Base-by-base conservation (phyloP, 306 rosid species). In the Acacia confusa region DNA sequence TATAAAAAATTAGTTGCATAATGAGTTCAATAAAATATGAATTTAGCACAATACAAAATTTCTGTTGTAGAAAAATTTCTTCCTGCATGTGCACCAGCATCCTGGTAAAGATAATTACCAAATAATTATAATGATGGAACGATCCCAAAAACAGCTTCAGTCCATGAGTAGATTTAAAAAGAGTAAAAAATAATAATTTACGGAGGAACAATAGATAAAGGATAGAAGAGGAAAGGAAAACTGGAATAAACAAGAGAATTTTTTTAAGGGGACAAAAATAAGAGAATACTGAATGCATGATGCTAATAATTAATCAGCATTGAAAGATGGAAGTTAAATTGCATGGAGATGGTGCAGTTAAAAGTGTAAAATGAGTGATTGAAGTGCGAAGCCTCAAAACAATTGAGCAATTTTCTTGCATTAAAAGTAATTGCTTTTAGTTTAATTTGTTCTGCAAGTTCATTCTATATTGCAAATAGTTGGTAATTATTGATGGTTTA, bases 401-500 rank as follows among this genome's bases (percentile, higher is more conserved):
- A 64, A 32, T 34, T 17, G 38, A 17, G 45, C 45, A 10, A 16
- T 52, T 3, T 68, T 40, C 14, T 52, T 52, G 13, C 36, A 11
- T 74, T 20, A 28, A 19, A 74, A 74, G 3, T 61, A 45, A 14
- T 78, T 83, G 45, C 38, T 61, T 48, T 73, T 76, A 40, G 3
- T 27, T 43, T 57, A 38, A 10, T 40, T 43, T 41, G 48, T 52
- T 47, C 12, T 19, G 14, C 48, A 50, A n/a, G 57, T 66, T 65
- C 11, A 44, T 38, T 74, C 6, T 75, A 44, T 74, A 52, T 22
- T 17, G 47, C 48, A 28, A 25, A 70, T 70, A 75, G 74, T 68
- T 80, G 70, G 45, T 70, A 60, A 66, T 41, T 79, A 72, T 58
- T 69, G 66, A 71, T 78, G 40, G 41, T 72, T 44, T 53, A 66